Conservation (phyloP, 768 basidiomycete species). For the Phylloporus arenicola region DNA sequence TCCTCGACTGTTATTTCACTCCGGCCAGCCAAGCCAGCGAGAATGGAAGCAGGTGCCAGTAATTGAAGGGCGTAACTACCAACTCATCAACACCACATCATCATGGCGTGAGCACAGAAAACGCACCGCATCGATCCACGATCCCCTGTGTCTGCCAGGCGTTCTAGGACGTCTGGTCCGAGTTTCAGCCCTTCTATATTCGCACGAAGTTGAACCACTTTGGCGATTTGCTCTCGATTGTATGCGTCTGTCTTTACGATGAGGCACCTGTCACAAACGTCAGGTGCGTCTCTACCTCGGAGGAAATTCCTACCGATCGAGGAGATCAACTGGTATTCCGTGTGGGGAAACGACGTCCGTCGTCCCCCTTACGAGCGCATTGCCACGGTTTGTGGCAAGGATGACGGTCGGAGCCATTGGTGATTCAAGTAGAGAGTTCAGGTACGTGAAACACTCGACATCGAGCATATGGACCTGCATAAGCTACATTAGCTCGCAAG, state of each 20-base stretch:
- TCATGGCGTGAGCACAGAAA: conserved; percentile 4
- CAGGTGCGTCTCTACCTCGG: conserved; percentile 4
- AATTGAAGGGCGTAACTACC: conserved; percentile 85
- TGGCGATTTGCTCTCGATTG: conserved; percentile 74
- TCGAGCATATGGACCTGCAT: conserved; percentile 97
- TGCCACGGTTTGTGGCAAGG: conserved; percentile 92
- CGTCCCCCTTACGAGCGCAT: conserved; percentile 88
- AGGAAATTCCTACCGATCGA: conserved; percentile 65
- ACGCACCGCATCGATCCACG: conserved; percentile 72
- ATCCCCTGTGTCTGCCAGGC: conserved; percentile 76
- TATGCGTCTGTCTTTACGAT: conserved; percentile 92
- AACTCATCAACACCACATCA: conserved; percentile 7
- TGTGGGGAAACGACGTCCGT: conserved; percentile 88
- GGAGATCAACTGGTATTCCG: conserved; percentile 87
- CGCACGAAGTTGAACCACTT: conserved; percentile 82
- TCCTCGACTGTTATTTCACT: conserved; percentile 82
- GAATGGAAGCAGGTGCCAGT: conserved; percentile 84
- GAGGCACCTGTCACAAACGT: conserved; percentile 57
- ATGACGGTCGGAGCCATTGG: conserved; percentile 98
- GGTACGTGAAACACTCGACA: conserved; percentile 98
- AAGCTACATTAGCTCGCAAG: conserved; percentile 1
- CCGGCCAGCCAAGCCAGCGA: conserved; percentile 73
- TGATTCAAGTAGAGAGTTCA: conserved; percentile 92
- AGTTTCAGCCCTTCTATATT: conserved; percentile 82
- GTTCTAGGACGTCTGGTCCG: conserved; percentile 70